Percentiles rank a stretch among this genome's conserved stretches.
Evolutionary conservation across 2,329 filamentous ascomycete species (phyloP).

Genomic region (Phoma sp.): DNA sequence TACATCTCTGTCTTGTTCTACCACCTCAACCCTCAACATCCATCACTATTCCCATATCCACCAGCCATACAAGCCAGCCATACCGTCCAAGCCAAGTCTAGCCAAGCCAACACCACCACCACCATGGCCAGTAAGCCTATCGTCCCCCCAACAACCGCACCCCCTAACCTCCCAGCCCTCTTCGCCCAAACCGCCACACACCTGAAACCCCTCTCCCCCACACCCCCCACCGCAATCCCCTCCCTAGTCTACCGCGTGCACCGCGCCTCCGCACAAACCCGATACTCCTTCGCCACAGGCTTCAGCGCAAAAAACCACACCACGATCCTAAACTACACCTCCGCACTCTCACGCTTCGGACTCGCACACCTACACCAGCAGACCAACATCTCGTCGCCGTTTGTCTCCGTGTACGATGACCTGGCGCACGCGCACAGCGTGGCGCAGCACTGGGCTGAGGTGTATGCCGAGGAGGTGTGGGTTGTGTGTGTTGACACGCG

Average conservation of each 20-base stretch:
- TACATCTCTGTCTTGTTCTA: no score
- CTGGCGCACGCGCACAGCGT: conserved; percentile 36
- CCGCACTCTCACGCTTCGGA: conserved; percentile 33
- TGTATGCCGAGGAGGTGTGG: conserved; percentile 30
- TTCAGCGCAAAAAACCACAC: conserved; percentile 46
- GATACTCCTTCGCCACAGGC: conserved; percentile 38
- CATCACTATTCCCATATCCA: background rate
- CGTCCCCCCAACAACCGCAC: background rate
- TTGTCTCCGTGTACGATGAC: conserved; percentile 43
- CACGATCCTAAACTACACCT: conserved; percentile 39
- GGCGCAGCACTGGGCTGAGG: conserved; percentile 27
- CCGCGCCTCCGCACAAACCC: conserved; percentile 35
- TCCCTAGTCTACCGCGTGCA: conserved; percentile 42
- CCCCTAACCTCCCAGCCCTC: conserved; percentile 15
- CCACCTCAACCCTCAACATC: background rate
- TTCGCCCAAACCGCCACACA: conserved; percentile 10
- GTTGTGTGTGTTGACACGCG: conserved; percentile 41
- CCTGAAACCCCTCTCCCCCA: conserved; percentile 2
- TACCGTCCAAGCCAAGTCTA: background rate
- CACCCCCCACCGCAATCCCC: conserved; percentile 33
- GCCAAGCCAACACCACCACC: background rate
- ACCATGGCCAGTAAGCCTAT: conserved; percentile 24
- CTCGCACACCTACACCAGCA: conserved; percentile 40
- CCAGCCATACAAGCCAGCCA: background rate
- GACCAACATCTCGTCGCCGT: conserved; percentile 45